Evolutionary conservation across 129 eudicot genomes (phyloP).

Genomic region (Lactuca sativa): DNA sequence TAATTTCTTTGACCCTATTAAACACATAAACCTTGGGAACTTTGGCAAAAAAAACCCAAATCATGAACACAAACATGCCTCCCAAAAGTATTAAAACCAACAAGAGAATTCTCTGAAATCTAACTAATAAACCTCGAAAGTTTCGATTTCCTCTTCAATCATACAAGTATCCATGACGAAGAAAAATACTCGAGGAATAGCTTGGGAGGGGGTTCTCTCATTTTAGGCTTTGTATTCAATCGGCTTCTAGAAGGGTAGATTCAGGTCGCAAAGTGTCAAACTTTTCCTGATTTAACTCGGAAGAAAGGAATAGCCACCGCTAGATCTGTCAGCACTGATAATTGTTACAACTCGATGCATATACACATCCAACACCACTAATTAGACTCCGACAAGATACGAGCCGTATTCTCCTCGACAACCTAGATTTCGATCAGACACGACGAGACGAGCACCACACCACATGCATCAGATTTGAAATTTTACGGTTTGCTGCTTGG

Average conservation of each 20-base stretch:
- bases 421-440: too few species aligned
- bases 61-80: constrained; percentile 86
- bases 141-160: constrained; percentile 84
- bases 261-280: too few species aligned
- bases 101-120: constrained; percentile 61
- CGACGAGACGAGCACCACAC: too few species aligned
- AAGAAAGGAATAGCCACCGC: too few species aligned
- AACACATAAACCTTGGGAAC: constrained; percentile 77
- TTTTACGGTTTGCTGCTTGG: too few species aligned
- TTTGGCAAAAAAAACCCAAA: constrained; percentile 66
- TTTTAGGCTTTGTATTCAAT: constrained; percentile 52
- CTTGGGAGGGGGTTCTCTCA: constrained; percentile 15
- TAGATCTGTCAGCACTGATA: too few species aligned
- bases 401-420: too few species aligned
- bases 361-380: too few species aligned
- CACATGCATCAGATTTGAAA: too few species aligned
- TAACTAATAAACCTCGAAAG: constrained; percentile 61
- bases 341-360: too few species aligned
- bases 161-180: constrained; percentile 81
- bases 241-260: constrained; percentile 1
- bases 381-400: too few species aligned
- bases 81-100: constrained; percentile 92
- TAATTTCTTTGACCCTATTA: constrained; percentile 77
- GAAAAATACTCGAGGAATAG: constrained; percentile 40
- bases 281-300: too few species aligned